Conservation (phyloP, 2,329 filamentous ascomycete genomes). For the Penicillium nordicum region DNA sequence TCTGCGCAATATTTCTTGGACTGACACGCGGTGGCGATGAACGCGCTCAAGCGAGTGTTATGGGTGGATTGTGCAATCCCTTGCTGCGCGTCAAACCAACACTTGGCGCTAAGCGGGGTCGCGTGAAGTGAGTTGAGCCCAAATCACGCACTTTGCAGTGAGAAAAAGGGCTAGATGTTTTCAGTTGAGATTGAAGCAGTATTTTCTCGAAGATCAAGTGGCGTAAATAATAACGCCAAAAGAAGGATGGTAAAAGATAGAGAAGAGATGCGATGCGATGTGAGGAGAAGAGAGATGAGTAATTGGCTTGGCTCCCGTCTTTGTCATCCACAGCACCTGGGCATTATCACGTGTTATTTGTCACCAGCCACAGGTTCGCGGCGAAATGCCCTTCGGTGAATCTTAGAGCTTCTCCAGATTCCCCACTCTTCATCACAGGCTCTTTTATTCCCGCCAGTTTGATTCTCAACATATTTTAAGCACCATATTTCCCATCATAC, state of each 20-base stretch:
- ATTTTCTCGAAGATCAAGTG: neutral
- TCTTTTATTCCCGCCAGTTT: conserved; percentile 13
- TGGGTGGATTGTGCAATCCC: conserved; percentile 20
- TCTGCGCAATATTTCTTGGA: conserved; percentile 17
- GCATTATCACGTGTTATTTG: neutral
- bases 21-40: conserved; percentile 13
- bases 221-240: neutral
- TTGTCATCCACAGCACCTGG: conserved; percentile 1
- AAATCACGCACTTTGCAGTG: neutral
- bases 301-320: conserved; percentile 3
- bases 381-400: conserved; percentile 8
- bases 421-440: conserved; percentile 24
- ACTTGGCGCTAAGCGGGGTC: conserved; percentile 31
- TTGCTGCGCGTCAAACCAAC: conserved; percentile 27
- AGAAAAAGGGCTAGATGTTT: neutral
- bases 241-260: neutral
- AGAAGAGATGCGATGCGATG: neutral
- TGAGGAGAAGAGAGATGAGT: conserved; percentile 1
- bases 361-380: conserved; percentile 12
- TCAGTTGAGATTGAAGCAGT: neutral
- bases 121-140: conserved; percentile 18
- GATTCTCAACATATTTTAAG: conserved; percentile 2
- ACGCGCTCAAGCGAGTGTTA: conserved; percentile 16
- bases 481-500: neutral
- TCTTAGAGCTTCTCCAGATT: conserved; percentile 24